Evolutionary conservation across 768 basidiomycete species (phyloP).

Genomic region (Leccinum rimulosum): DNA sequence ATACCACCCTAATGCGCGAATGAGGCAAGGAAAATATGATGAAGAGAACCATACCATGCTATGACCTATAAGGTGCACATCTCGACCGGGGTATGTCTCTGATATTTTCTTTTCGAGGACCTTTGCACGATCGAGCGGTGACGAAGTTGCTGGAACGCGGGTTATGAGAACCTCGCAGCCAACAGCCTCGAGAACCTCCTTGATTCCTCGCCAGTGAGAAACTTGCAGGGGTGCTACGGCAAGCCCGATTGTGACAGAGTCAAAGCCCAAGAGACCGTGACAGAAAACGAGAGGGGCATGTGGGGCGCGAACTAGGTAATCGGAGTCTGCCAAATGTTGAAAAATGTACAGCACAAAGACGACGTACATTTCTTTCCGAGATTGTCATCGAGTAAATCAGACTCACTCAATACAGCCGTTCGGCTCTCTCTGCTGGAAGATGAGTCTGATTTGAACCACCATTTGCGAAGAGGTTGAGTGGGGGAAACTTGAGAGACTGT

Average conservation of each 20-base stretch:
- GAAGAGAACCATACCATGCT: conserved; percentile 53
- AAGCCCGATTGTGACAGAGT: conserved; percentile 76
- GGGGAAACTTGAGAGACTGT: conserved; percentile 27
- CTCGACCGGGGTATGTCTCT: conserved; percentile 74
- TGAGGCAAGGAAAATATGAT: neutral
- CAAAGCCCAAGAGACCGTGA: conserved; percentile 90
- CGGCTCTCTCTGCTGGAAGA: conserved; percentile 39
- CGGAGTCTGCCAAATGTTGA: neutral
- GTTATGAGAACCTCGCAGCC: conserved; percentile 91
- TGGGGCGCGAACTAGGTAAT: conserved; percentile 63
- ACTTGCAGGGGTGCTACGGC: conserved; percentile 81
- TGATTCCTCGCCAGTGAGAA: conserved; percentile 95
- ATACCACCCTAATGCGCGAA: conserved; percentile 72
- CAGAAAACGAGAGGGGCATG: conserved; percentile 91
- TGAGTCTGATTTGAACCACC: conserved; percentile 53
- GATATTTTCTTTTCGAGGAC: conserved; percentile 85
- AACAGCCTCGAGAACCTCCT: conserved; percentile 85
- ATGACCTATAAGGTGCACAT: conserved; percentile 87
- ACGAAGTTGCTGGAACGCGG: conserved; percentile 89
- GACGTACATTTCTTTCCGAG: conserved; percentile 62
- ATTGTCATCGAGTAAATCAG: conserved; percentile 42
- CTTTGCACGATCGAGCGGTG: conserved; percentile 82
- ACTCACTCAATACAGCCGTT: conserved; percentile 46
- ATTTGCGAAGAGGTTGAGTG: conserved; percentile 29
- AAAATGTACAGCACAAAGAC: neutral